Base-by-base conservation (phyloP, 164 flowering plant species). In the Pachysandra terminalis region DNA sequence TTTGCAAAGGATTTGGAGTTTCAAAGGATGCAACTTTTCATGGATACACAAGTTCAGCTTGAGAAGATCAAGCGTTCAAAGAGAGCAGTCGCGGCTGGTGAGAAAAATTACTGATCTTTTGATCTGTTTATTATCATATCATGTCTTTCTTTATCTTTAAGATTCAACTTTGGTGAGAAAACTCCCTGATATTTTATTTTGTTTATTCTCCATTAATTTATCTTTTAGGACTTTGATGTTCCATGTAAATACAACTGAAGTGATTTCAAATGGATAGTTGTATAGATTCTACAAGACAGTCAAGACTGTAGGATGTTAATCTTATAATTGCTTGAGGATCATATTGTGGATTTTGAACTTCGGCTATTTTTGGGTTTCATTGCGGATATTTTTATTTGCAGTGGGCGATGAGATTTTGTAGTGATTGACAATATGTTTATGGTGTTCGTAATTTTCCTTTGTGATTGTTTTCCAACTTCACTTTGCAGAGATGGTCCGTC, bases 1-100 rank as follows among this genome's bases (percentile, higher is more conserved):
- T n/a, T n/a, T n/a, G n/a, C n/a, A n/a, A n/a, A n/a, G n/a, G n/a
- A 78, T 70, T 72, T 85, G 81, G 89, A 85, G 81, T 68, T 81
- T 62, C 86, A 86, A 77, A 78, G 88, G 78, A 83, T 84, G 90
- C 78, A 81, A 73, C 78, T 84, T 74, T 83, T 84, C 62, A 80
- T 83, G 82, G 87, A 87, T 17, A 79, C 85, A 3, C 92, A 87
- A 76, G 79, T 85, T 65, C 82, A 83, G 78, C 82, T 87, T 19
- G 84, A 79, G 73, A 84, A 81, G 80, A 73, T 82, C 45, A 87
- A 85, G 78, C 81, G 74, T 1, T 59, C 77, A 9, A 87, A 81
- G 70, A 74, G 84, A 59, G 78, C 82, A 0, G 71, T 57, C 5
- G 73, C 81, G 0, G 71, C 70, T 72, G 84, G 84, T 82, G 75